Base-by-base conservation (phyloP, 345 rosid species). In the Gossypium longicalyx region DNA sequence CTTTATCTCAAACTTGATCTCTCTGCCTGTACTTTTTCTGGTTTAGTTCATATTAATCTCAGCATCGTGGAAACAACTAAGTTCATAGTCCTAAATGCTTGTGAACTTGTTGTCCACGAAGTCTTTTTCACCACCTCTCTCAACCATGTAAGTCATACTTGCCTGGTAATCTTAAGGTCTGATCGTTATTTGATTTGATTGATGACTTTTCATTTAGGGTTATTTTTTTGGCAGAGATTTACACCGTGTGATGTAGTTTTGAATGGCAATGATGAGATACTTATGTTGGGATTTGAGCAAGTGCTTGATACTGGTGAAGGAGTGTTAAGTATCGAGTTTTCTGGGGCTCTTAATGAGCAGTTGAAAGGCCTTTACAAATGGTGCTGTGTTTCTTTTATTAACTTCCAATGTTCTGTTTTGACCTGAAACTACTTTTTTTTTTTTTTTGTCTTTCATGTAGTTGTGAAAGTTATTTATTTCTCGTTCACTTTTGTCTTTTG, bases 321-420 rank as follows among this genome's bases (percentile, higher is more conserved):
- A 62, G 67, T 67, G 22, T 75, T 80, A 69, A 57, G 38, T 74
- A 76, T 85, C 13, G 70, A 67, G 60, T 85, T 81, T 53, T 73
- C 82, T 44, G 87, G 80, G 54, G 54, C 69, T 34, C 85, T 83
- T 51, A 84, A 85, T 76, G 84, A 75, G 45, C 84, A 76, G 57
- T 44, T 83, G 80, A 80, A 72, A 74, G 86, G 86, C 27, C 72
- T 86, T 16, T 84, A 86, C 23, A 86, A 60, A 82, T 82, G 86
- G 85, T 86, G 51, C 12, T 59, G 67, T 75, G 22, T 54, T 54
- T 19, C 19, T 2, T 54, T 54, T 54, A 22, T n/a, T 6, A 57
- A 57, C 20, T 22, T 12, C 63, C 2, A 12, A 59, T 22, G 2
- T 15, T 61, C 44, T 29, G 29, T 11, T 13, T 13, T 61, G 44